Conservation (phyloP, 805 yeast genomes). For the Candida dajiaensis region DNA sequence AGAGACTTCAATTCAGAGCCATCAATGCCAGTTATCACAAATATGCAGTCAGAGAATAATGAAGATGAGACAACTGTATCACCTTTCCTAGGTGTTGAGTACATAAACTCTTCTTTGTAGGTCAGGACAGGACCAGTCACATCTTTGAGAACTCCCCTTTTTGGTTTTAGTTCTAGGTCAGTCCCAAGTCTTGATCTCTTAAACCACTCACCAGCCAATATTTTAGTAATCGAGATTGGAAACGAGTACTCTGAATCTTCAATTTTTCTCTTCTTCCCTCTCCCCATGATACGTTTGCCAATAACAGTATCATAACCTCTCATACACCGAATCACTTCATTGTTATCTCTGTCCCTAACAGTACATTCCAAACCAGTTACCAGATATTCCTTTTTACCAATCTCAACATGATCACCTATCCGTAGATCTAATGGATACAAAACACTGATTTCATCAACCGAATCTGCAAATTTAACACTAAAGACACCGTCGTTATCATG, state of each 20-base stretch:
- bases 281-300: slow-evolving; percentile 23
- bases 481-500: slow-evolving; percentile 23
- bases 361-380: slow-evolving; percentile 42
- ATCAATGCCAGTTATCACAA: slow-evolving; percentile 32
- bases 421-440: slow-evolving; percentile 42
- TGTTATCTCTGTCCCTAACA: slow-evolving; percentile 9
- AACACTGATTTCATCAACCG: slow-evolving; percentile 24
- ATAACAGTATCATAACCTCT: slow-evolving; percentile 54
- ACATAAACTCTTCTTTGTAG: slow-evolving; percentile 8
- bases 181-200: slow-evolving; percentile 26
- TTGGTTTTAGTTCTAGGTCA: slow-evolving; percentile 7
- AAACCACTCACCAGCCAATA: slow-evolving; percentile 31
- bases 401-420: slow-evolving; percentile 47
- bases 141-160: slow-evolving; percentile 10
- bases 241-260: slow-evolving; percentile 10
- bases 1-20: slow-evolving; percentile 25
- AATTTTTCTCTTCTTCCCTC: slow-evolving; percentile 16
- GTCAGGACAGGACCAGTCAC: slow-evolving; percentile 7
- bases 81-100: slow-evolving; percentile 5
- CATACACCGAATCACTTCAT: slow-evolving; percentile 40
- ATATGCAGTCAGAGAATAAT: slow-evolving; percentile 31
- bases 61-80: not conserved
- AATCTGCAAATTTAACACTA: slow-evolving; percentile 37
- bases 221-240: slow-evolving; percentile 26
- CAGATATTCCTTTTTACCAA: slow-evolving; percentile 29